Evolutionary conservation across 106 monocot species (phyloP).

Genomic region (Platanthera zijinensis): DNA sequence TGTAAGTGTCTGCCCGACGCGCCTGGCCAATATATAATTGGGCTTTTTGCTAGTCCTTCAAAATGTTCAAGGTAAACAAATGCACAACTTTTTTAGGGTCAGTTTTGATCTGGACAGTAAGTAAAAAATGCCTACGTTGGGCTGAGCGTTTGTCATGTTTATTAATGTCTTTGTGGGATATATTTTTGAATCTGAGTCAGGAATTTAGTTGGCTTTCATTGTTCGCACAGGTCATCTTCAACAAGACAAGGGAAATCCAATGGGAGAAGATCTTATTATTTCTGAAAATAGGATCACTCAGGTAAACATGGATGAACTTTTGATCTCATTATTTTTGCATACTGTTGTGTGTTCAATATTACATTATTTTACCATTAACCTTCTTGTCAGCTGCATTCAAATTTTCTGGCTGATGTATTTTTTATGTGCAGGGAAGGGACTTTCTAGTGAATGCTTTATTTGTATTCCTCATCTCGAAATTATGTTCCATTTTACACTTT

Average conservation of each 20-base stretch:
- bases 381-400: background rate
- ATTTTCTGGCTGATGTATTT: background rate
- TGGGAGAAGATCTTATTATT: conserved; percentile 61
- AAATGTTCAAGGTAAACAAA: background rate
- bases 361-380: background rate
- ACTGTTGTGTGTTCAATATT: background rate
- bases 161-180: background rate
- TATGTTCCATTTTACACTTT: too few species aligned
- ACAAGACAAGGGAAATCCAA: conserved; percentile 66
- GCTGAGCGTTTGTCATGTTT: background rate
- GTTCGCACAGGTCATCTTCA: conserved; percentile 63
- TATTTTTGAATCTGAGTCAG: background rate
- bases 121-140: background rate
- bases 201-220: background rate
- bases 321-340: background rate
- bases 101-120: background rate
- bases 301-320: conserved; percentile 26
- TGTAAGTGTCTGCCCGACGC: too few species aligned
- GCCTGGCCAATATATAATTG: too few species aligned
- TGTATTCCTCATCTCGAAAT: too few species aligned
- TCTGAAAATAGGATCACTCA: conserved; percentile 47
- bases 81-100: background rate
- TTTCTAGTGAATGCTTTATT: too few species aligned
- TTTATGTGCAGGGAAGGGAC: too few species aligned
- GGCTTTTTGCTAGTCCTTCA: background rate